phyloP scores from a whole-genome alignment of 352 stramenopile genomes.

The Globisporangium rhizosaccharum region DNA sequence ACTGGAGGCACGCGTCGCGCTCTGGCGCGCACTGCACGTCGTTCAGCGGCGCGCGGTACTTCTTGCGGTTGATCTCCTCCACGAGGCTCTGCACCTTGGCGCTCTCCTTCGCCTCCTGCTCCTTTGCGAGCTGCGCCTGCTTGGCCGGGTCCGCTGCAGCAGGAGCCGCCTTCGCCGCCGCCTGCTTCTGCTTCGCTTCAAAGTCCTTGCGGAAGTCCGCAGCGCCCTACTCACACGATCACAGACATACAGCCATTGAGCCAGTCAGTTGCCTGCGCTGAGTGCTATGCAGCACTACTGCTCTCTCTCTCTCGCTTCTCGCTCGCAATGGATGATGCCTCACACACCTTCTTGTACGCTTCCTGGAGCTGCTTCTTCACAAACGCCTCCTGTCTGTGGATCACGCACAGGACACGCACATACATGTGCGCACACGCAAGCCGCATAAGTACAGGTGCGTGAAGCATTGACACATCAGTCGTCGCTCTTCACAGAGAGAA shows the following conservation, averaged over 20 bases:
- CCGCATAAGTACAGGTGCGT: too few species aligned
- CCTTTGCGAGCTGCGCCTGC: constrained; percentile 60
- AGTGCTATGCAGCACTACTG: background rate
- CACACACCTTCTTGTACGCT: constrained; percentile 62
- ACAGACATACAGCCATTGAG: background rate
- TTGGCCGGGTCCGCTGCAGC: constrained; percentile 20
- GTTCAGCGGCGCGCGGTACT: constrained; percentile 73
- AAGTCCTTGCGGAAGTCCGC: constrained; percentile 66
- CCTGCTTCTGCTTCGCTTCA: constrained; percentile 41
- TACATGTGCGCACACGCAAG: background rate
- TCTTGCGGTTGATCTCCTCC: constrained; percentile 76
- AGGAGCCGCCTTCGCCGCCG: background rate
- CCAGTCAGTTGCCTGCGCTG: background rate
- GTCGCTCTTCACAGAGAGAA: background rate
- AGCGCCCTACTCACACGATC: constrained; percentile 30
- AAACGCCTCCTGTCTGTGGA: constrained; percentile 40
- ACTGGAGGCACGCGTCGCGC: constrained; percentile 77
- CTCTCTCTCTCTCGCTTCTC: background rate
- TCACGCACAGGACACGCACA: background rate
- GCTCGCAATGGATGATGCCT: background rate
- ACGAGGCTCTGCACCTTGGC: constrained; percentile 69
- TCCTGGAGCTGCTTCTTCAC: constrained; percentile 75
- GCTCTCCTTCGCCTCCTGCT: constrained; percentile 65
- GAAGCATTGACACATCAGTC: background rate
- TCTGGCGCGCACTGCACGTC: constrained; percentile 79